Evolutionary conservation across 768 basidiomycete genomes (phyloP), one percentile per base, ranked within the genome.

Genomic region (Boletus vermiculosoides): DNA sequence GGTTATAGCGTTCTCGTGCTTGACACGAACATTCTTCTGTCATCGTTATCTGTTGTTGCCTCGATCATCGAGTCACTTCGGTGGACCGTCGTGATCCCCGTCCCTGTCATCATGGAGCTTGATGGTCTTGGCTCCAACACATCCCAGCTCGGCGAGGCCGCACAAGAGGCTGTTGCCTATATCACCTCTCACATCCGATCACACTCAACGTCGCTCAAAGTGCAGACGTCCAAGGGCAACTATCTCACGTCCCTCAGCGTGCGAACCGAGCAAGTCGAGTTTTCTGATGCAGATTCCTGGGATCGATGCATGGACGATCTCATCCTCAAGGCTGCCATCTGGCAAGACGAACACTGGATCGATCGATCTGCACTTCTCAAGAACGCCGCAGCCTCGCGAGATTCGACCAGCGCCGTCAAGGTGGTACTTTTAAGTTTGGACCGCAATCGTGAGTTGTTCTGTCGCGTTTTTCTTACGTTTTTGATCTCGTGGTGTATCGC

Each of bases 21-120:
- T 66, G 96, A 98, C 73, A 98, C 96, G 47, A 98, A 98, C 74
- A 91, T 98, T 54, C 78, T 99, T 0, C 80, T 98, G 16, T 89
- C 92, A 0, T 93, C 92, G 0, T 78, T 98, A 5, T 71, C 85
- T 0, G 77, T 88, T 61, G 79, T 99, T 56, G 72, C 82, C 0
- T 81, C 86, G 13, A 78, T 98, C 56, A 78, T 98, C 50, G 92
- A 96, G 70, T 86, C 84, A 57, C 73, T 85, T 18, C 77, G 77
- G 28, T 98, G 94, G 94, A 97, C 92, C 0, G 79, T 96, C 45
- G 78, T 99, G 56, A 77, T 99, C 0, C 97, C 97, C 4, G 82
- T 98, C 4, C 95, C 94, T 0, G 96, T 97, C 59, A 83, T 98
- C 67, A 98, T 95, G 80, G 97, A 99, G 64, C 86, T 99, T 9